Evolutionary conservation across 1,284 basidiomycete species (phyloP).

Genomic region (Farysia itapuensis): DNA sequence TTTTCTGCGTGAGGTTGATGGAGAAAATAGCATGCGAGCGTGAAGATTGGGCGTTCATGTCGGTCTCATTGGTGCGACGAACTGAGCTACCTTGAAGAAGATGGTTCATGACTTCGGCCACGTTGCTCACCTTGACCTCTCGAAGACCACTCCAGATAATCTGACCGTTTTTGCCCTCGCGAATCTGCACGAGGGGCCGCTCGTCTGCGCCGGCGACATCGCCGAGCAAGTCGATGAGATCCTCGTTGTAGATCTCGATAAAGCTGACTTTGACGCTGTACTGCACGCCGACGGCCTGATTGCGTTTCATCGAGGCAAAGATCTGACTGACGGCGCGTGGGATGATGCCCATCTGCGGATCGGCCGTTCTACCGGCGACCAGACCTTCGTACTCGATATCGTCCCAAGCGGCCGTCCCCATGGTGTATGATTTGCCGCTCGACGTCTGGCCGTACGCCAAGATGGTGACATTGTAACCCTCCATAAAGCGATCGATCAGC

Average conservation of each 20-base stretch:
- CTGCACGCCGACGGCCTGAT: constrained; percentile 63
- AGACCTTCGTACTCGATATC: constrained; percentile 44
- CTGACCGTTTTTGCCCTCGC: constrained; percentile 92
- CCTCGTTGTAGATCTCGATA: constrained; percentile 95
- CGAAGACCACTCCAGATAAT: constrained; percentile 96
- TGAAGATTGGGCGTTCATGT: constrained; percentile 97
- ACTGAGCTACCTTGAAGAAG: constrained; percentile 79
- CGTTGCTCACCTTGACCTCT: constrained; percentile 80
- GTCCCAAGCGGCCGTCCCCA: constrained; percentile 65
- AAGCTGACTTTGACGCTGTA: constrained; percentile 55
- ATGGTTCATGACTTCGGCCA: constrained; percentile 86
- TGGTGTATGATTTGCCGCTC: constrained; percentile 94
- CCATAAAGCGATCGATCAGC: constrained; percentile 84
- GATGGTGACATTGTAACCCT: constrained; percentile 96
- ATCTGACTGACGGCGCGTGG: constrained; percentile 91
- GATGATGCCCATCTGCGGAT: constrained; percentile 72
- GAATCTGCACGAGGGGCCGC: constrained; percentile 83
- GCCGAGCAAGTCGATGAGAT: constrained; percentile 60
- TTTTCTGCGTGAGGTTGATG: constrained; percentile 74
- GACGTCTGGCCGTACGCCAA: constrained; percentile 97
- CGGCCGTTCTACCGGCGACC: constrained; percentile 37
- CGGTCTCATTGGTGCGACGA: constrained; percentile 91
- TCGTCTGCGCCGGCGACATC: constrained; percentile 54
- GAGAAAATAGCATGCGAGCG: constrained; percentile 99
- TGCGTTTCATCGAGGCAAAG: constrained; percentile 69